These are phyloP conservation scores for Epichloe gansuensis DNA, from an alignment of 2,329 filamentous ascomycete species.

Conservation along the genomic window DNA sequence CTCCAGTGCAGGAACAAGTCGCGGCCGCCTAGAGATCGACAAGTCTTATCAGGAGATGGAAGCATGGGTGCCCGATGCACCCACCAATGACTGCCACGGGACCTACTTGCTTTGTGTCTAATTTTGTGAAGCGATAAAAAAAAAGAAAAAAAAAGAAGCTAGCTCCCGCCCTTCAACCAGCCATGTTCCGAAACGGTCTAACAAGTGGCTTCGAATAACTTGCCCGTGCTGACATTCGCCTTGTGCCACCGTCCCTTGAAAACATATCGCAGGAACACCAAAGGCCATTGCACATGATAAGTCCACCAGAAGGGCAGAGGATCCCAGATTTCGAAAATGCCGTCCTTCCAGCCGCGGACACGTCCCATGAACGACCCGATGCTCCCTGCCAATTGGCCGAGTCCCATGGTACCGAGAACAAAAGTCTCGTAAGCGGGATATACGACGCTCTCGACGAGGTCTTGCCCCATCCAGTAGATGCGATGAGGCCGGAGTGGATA, in stretches of 20 bases:
- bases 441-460: constrained; percentile 40
- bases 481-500: constrained; percentile 13
- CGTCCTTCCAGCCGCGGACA: constrained; percentile 39
- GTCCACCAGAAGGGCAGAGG: constrained; percentile 44
- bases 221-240: constrained; percentile 52
- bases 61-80: neutral
- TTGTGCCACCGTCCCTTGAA: constrained; percentile 44
- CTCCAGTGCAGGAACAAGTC: neutral
- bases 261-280: constrained; percentile 34
- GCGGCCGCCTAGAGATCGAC: neutral
- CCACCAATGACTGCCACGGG: no score
- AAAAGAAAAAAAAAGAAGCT: no score
- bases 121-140: no score
- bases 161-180: neutral
- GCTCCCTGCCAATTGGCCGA: neutral
- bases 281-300: constrained; percentile 43
- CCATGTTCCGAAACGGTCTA: no score
- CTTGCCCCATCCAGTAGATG: constrained; percentile 56
- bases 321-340: constrained; percentile 39
- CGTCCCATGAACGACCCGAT: constrained; percentile 21
- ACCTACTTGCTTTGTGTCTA: no score
- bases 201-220: constrained; percentile 16
- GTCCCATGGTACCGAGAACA: constrained; percentile 11
- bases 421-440: constrained; percentile 27
- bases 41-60: neutral